Evolutionary conservation across 768 basidiomycete species (phyloP), one percentile per base, ranked within the genome.

Genomic region (Amanita fuliginea): DNA sequence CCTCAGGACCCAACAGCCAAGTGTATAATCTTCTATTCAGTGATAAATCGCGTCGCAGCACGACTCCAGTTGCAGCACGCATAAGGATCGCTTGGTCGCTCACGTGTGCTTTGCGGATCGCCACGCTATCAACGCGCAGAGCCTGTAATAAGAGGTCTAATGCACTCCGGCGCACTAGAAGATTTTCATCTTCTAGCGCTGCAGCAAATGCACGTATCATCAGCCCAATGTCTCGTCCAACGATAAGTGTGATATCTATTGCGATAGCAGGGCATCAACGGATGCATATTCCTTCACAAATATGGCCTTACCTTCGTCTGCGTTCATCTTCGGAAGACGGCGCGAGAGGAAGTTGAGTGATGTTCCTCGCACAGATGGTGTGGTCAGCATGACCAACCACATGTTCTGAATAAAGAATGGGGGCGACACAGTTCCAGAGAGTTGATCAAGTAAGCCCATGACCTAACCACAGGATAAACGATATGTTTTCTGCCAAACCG

Each of bases 401-500:
- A 98, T 73, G 54, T 93, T 97, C 64, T 97, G 93, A 60, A 95
- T 78, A 71, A 97, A 97, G 69, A 96, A 95, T 0, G 87, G 76
- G 0, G 79, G 80, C 3, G 89, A 83, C 14, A 97, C 85, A 0
- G 89, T 83, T 40, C 80, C 82, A 2, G 93, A 89, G 1, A 98
- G 65, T 30, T 78, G 75, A 62, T 93, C 88, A 47, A 98, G 71
- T 13, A 99, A 64, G 43, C 70, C 69, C 28, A 97, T 63, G 30
- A 95, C 90, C 88, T 91, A 53, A 33, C 45, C 16, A n/a, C 21
- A 41, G 33, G 26, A 35, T 40, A 19, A 22, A 41, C 34, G 18
- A 47, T 41, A 26, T 55, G 36, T 16, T 18, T 22, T 49, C 35
- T 42, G 42, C 42, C 48, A 37, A n/a, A 56, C 39, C 16, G 48